These are phyloP conservation scores for Neurospora terricola DNA, from an alignment of 495 filamentous ascomycete species.

Conservation along the genomic window DNA sequence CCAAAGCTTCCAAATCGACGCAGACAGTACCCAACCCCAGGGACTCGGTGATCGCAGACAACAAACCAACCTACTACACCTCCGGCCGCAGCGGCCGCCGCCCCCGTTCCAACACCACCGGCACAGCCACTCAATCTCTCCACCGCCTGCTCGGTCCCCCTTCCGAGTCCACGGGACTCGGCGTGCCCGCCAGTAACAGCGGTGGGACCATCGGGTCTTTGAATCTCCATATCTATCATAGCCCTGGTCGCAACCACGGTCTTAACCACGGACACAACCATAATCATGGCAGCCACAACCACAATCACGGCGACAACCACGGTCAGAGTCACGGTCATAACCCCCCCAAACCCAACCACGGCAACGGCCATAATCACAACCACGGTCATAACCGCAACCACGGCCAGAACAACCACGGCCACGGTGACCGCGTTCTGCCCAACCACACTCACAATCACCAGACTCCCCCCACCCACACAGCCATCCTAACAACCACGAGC, in stretches of 20 bases:
- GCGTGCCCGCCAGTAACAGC: neutral
- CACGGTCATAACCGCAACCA: neutral
- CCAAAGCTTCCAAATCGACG: neutral
- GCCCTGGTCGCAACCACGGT: neutral
- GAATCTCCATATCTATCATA: neutral
- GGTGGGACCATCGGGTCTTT: neutral
- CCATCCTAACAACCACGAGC: too few species aligned
- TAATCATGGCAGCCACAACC: neutral
- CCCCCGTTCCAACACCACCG: neutral
- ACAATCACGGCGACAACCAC: neutral
- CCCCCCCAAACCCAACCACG: too few species aligned
- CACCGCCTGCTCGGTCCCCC: neutral
- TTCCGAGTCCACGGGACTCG: neutral
- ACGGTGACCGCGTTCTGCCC: neutral
- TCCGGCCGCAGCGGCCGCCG: neutral
- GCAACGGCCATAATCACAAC: neutral
- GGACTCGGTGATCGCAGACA: neutral
- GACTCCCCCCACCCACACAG: neutral
- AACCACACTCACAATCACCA: too few species aligned
- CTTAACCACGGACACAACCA: neutral
- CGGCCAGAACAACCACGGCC: neutral
- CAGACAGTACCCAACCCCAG: neutral
- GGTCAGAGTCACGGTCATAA: too few species aligned
- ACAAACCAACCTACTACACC: neutral
- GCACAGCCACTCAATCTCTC: neutral